Evolutionary conservation across 2,329 filamentous ascomycete species (phyloP).

Genomic region (Botrytis porri): DNA sequence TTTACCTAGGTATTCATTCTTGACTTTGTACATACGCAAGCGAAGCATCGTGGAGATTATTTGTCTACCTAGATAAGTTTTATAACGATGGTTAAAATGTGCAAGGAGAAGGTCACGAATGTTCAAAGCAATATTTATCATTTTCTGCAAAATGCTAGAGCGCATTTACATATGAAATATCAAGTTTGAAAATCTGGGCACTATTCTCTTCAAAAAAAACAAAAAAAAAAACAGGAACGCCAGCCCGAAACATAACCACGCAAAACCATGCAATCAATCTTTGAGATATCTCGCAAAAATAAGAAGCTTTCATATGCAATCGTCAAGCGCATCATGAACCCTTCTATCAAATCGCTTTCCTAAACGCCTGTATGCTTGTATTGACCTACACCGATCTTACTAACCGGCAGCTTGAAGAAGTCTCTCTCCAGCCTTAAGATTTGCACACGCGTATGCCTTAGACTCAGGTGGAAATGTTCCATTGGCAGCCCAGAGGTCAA

Average conservation of each 20-base stretch:
- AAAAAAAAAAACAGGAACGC: conserved; percentile 19
- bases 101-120: background rate
- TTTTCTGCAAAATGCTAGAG: conserved; percentile 11
- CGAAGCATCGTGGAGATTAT: background rate
- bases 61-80: background rate
- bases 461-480: conserved; percentile 79
- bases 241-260: conserved; percentile 14
- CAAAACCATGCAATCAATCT: conserved; percentile 14
- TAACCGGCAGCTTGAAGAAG: conserved; percentile 43
- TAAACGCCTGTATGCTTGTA: conserved; percentile 19
- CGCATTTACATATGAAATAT: background rate
- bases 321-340: conserved; percentile 16
- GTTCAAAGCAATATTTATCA: background rate
- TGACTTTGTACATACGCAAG: background rate
- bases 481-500: conserved; percentile 87
- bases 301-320: conserved; percentile 19
- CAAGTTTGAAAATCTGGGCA: background rate
- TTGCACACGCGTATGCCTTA: conserved; percentile 64
- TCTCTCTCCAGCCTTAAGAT: conserved; percentile 57
- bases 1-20: background rate
- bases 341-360: conserved; percentile 19
- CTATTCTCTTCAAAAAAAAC: conserved; percentile 8
- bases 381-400: conserved; percentile 10
- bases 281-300: conserved; percentile 4
- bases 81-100: no score